Percentiles rank a stretch among this genome's conserved stretches.
These are phyloP conservation scores for Phylloporus arenicola DNA, from an alignment of 768 basidiomycete genomes.

Conservation along the genomic window DNA sequence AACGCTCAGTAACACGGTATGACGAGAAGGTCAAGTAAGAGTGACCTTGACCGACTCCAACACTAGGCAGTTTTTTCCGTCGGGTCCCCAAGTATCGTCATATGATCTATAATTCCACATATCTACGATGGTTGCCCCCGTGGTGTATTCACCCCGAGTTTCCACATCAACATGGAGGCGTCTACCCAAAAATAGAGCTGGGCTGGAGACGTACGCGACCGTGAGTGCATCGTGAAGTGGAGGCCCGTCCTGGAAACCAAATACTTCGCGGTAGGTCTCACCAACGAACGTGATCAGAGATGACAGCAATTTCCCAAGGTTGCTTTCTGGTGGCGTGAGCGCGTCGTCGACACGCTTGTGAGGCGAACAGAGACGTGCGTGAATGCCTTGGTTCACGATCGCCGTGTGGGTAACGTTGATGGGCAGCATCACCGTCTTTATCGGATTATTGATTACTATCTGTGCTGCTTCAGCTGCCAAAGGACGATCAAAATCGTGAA, in stretches of 20 bases:
- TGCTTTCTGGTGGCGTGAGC: too few relatives aligned
- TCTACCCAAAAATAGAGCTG: constrained; percentile 54
- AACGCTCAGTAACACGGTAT: too few relatives aligned
- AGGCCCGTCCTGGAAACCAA: constrained; percentile 77
- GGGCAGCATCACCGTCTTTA: constrained; percentile 72
- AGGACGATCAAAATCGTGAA: not conserved
- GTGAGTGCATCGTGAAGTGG: too few relatives aligned
- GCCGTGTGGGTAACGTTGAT: constrained; percentile 87
- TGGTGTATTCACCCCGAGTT: too few relatives aligned
- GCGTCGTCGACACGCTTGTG: constrained; percentile 19
- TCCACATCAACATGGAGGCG: constrained; percentile 78
- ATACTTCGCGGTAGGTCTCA: too few relatives aligned
- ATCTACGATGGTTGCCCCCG: constrained; percentile 79
- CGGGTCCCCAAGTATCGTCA: too few relatives aligned
- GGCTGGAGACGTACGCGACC: constrained; percentile 67
- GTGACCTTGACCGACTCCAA: too few relatives aligned
- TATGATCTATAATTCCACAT: constrained; percentile 57
- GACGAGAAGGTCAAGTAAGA: too few relatives aligned
- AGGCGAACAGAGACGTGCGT: too few relatives aligned
- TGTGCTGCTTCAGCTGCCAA: constrained; percentile 66
- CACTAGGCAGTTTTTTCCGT: too few relatives aligned
- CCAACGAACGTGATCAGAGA: constrained; percentile 74
- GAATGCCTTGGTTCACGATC: constrained; percentile 60
- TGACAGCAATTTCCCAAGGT: constrained; percentile 65
- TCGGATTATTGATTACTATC: constrained; percentile 61